These are phyloP conservation scores for Euphorbia peplus DNA, from an alignment of 345 rosid species.

Conservation along the genomic window DNA sequence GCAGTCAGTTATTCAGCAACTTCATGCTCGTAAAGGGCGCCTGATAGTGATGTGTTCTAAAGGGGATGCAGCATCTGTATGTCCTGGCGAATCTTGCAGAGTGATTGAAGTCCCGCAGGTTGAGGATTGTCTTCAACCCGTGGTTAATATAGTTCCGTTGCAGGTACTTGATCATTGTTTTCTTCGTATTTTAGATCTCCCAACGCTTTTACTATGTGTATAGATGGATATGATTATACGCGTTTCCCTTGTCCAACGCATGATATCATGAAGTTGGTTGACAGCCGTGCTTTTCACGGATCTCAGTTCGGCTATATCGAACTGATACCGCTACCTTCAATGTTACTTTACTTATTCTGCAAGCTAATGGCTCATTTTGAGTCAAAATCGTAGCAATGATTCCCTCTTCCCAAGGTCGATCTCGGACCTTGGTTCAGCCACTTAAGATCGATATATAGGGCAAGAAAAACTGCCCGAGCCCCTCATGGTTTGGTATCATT, in stretches of 20 bases:
- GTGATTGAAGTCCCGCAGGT: slow-evolving; percentile 84
- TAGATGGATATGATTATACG: no score
- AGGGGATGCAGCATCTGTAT: slow-evolving; percentile 80
- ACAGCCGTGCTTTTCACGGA: no score
- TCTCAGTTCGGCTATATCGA: no score
- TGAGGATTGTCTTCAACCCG: slow-evolving; percentile 96
- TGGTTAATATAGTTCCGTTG: slow-evolving; percentile 70
- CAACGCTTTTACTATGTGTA: not conserved
- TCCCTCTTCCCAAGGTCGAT: no score
- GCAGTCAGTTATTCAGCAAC: slow-evolving; percentile 94
- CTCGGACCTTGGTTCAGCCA: no score
- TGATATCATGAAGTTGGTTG: no score
- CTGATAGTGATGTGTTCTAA: slow-evolving; percentile 75
- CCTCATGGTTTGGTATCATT: not conserved
- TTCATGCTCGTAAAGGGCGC: slow-evolving; percentile 83
- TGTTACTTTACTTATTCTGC: no score
- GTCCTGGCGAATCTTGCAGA: slow-evolving; percentile 66
- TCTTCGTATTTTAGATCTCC: not conserved
- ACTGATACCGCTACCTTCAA: no score
- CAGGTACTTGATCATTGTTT: slow-evolving; percentile 46
- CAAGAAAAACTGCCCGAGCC: not conserved
- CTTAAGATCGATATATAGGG: no score
- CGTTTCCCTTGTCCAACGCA: no score
- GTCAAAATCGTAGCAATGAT: no score
- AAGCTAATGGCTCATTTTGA: no score